These are phyloP conservation scores for Penicilliopsis zonata DNA, from an alignment of 495 filamentous ascomycete genomes.

Conservation along the genomic window DNA sequence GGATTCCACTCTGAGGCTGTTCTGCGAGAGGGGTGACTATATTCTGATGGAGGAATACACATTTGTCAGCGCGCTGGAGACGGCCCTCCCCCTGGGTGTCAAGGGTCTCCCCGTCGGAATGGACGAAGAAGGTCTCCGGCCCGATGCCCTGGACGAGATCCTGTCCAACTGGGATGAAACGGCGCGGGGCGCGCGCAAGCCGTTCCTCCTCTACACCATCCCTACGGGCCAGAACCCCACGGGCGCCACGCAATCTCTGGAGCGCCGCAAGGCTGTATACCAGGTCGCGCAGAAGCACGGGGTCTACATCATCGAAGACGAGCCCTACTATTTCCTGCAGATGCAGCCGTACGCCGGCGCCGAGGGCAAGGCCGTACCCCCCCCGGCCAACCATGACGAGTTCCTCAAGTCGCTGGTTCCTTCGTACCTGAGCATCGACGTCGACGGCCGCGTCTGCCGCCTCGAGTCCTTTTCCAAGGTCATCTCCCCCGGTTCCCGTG, in stretches of 20 bases:
- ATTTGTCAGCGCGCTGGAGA: conserved; percentile 74
- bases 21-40: conserved; percentile 58
- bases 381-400: conserved; percentile 41
- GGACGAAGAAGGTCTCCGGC: conserved; percentile 66
- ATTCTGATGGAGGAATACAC: conserved; percentile 79
- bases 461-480: conserved; percentile 62
- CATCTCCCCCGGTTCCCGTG: conserved; percentile 46
- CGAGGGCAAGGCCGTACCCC: conserved; percentile 34
- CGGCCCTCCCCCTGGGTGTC: conserved; percentile 64
- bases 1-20: conserved; percentile 67
- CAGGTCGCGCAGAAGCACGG: conserved; percentile 69
- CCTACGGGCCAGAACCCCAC: conserved; percentile 84
- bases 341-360: conserved; percentile 71
- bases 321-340: conserved; percentile 98
- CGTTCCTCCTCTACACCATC: conserved; percentile 46
- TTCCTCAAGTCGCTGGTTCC: conserved; percentile 51
- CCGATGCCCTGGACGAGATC: conserved; percentile 51
- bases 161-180: conserved; percentile 54
- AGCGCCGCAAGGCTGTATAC: conserved; percentile 62
- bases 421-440: conserved; percentile 48
- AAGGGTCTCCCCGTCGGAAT: conserved; percentile 60
- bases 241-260: conserved; percentile 61
- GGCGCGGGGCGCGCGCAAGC: conserved; percentile 49
- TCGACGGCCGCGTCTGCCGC: conserved; percentile 56
- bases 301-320: conserved; percentile 82